These are phyloP conservation scores for Aspergillus unguis DNA, from an alignment of 2,329 filamentous ascomycete genomes.

Conservation along the genomic window DNA sequence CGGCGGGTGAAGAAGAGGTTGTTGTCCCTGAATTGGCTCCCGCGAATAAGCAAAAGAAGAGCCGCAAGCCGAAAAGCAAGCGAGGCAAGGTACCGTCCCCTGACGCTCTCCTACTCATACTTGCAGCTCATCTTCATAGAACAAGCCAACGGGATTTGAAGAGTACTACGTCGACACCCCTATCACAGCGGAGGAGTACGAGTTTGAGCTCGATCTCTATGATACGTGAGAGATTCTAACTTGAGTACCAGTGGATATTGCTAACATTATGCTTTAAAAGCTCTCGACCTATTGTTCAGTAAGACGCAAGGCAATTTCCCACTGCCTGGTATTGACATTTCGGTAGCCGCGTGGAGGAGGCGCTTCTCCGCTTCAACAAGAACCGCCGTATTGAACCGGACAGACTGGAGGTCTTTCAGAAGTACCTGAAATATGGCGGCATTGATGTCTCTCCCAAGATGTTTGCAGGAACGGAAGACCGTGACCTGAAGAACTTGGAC, in stretches of 20 bases:
- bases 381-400: conserved; percentile 69
- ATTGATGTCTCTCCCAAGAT: conserved; percentile 61
- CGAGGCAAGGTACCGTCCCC: conserved; percentile 28
- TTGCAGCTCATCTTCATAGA: conserved; percentile 25
- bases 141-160: conserved; percentile 66
- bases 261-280: conserved; percentile 13
- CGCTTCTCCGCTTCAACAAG: conserved; percentile 75
- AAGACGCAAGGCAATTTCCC: conserved; percentile 23
- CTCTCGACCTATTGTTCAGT: conserved; percentile 57
- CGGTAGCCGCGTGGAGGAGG: conserved; percentile 73
- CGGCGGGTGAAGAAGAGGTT: background rate
- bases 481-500: conserved; percentile 61
- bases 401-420: conserved; percentile 65
- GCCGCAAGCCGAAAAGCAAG: conserved; percentile 39
- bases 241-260: conserved; percentile 2
- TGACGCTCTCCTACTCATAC: background rate
- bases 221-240: conserved; percentile 48
- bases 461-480: conserved; percentile 62
- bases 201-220: conserved; percentile 68
- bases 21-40: background rate
- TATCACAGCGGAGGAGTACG: conserved; percentile 65
- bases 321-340: conserved; percentile 14
- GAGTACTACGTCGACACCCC: conserved; percentile 78
- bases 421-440: conserved; percentile 80
- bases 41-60: conserved; percentile 35